Percentiles rank a stretch among this genome's conserved stretches.
Conservation (phyloP, 2,329 filamentous ascomycete species). For the Tolypocladium tundrense region DNA sequence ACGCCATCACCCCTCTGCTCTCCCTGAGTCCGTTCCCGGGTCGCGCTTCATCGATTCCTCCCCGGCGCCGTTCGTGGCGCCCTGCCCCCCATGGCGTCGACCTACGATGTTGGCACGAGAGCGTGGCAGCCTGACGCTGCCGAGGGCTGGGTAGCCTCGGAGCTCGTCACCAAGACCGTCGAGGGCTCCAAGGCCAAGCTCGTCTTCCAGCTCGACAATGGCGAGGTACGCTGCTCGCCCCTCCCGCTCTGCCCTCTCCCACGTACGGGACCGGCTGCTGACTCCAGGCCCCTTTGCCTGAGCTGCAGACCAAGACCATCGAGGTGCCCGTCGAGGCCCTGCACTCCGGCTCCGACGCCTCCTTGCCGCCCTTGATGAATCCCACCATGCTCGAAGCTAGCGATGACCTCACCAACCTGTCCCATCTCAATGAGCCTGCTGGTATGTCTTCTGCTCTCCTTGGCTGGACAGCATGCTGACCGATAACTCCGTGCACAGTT, state of each 20-base stretch:
- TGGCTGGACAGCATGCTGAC: conserved; percentile 9
- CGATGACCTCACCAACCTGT: conserved; percentile 94
- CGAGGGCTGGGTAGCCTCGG: conserved; percentile 95
- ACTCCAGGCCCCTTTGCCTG: conserved; percentile 2
- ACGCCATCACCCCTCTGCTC: conserved; percentile 1
- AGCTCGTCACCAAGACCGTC: conserved; percentile 76
- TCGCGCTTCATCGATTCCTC: conserved; percentile 7
- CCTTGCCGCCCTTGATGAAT: conserved; percentile 91
- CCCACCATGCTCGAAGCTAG: conserved; percentile 96
- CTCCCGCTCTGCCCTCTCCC: neutral
- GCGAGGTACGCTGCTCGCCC: conserved; percentile 56
- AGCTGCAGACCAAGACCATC: conserved; percentile 60
- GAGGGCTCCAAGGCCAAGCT: conserved; percentile 81
- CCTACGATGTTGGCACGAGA: conserved; percentile 91
- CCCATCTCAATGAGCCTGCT: conserved; percentile 95
- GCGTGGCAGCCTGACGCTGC: conserved; percentile 96
- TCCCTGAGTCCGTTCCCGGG: conserved; percentile 1
- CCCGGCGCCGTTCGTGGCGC: conserved; percentile 4
- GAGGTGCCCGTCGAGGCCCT: conserved; percentile 69
- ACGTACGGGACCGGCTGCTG: neutral
- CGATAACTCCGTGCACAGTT: conserved; percentile 42
- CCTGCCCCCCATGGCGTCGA: conserved; percentile 64
- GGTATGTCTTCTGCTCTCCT: conserved; percentile 41
- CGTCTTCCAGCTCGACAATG: conserved; percentile 83
- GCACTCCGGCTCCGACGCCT: conserved; percentile 63